phyloP scores from a whole-genome alignment of 164 flowering plant genomes.

The Macadamia integrifolia region DNA sequence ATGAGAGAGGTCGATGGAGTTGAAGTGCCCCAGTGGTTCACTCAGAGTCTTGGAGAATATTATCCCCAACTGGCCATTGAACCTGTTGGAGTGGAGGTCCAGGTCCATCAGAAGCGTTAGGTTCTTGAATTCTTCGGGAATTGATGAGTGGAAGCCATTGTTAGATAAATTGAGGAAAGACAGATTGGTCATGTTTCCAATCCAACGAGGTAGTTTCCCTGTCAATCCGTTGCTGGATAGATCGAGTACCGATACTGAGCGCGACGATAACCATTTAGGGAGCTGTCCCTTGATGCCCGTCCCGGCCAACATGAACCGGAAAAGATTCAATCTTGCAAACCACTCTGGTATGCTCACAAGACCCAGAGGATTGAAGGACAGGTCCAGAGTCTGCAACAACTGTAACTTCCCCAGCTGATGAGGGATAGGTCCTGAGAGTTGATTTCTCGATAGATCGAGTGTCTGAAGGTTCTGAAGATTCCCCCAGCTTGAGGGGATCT shows the following conservation, averaged over 20 bases:
- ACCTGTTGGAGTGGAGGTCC: conserved; percentile 63
- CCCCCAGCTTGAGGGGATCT: conserved; percentile 54
- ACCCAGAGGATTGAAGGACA: conserved; percentile 57
- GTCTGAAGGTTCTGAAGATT: conserved; percentile 35
- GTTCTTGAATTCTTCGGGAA: conserved; percentile 49
- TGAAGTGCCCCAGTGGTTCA: conserved; percentile 41
- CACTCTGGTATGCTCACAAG: conserved; percentile 38
- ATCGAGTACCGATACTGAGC: conserved; percentile 43
- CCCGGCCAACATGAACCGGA: conserved; percentile 37
- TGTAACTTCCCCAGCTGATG: conserved; percentile 28
- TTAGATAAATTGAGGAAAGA: conserved; percentile 60
- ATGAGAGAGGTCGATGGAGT: conserved; percentile 48
- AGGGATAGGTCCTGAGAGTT: conserved; percentile 48
- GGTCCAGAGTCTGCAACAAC: conserved; percentile 39
- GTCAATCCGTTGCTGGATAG: conserved; percentile 52
- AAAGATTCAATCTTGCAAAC: conserved; percentile 33
- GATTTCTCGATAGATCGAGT: conserved; percentile 53
- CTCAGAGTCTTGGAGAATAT: conserved; percentile 30
- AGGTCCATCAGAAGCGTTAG: conserved; percentile 42
- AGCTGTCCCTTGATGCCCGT: conserved; percentile 55
- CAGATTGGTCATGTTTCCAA: conserved; percentile 64
- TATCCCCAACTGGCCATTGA: conserved; percentile 28
- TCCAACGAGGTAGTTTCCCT: conserved; percentile 55
- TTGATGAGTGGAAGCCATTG: conserved; percentile 45
- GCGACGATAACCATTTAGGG: conserved; percentile 48